Conservation (phyloP, 1,284 basidiomycete species). For the Boletus semigastroideus region DNA sequence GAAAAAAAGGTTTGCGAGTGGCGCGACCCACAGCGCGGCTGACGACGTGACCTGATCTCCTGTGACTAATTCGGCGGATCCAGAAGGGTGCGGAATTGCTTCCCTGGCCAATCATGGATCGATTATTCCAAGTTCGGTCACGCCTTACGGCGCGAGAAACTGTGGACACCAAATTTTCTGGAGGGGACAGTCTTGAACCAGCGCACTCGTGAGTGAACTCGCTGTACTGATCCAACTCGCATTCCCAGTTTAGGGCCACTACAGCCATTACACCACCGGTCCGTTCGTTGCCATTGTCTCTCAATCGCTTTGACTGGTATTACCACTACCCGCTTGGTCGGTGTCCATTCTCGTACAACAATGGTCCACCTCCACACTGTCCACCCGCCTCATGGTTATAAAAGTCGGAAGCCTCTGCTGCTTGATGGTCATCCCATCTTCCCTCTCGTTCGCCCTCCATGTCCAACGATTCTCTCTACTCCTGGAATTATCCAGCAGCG, state of each 20-base stretch:
- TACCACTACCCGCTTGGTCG: too few species aligned
- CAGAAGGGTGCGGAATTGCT: conserved; percentile 86
- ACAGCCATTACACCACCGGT: conserved; percentile 69
- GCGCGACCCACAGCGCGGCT: conserved; percentile 76
- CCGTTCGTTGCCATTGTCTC: conserved; percentile 1
- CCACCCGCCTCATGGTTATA: conserved; percentile 8
- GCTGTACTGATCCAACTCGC: conserved; percentile 67
- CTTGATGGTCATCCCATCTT: neutral
- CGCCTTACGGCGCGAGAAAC: conserved; percentile 58
- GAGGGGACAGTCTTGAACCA: conserved; percentile 88
- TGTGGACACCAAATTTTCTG: conserved; percentile 86
- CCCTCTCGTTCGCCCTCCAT: conserved; percentile 5
- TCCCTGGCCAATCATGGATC: conserved; percentile 80
- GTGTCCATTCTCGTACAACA: neutral
- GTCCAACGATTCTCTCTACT: neutral
- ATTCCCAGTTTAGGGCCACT: conserved; percentile 77
- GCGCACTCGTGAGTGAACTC: conserved; percentile 66
- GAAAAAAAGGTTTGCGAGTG: conserved; percentile 68
- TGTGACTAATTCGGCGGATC: conserved; percentile 84
- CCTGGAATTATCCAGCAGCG: conserved; percentile 1
- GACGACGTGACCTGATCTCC: conserved; percentile 81
- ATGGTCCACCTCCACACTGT: neutral
- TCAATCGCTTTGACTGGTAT: neutral
- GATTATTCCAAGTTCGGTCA: conserved; percentile 74
- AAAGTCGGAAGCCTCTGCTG: conserved; percentile 2